Percentiles rank a stretch among this genome's conserved stretches.
phyloP scores from a whole-genome alignment of 345 rosid genomes.

The Eucalyptus grandis region DNA sequence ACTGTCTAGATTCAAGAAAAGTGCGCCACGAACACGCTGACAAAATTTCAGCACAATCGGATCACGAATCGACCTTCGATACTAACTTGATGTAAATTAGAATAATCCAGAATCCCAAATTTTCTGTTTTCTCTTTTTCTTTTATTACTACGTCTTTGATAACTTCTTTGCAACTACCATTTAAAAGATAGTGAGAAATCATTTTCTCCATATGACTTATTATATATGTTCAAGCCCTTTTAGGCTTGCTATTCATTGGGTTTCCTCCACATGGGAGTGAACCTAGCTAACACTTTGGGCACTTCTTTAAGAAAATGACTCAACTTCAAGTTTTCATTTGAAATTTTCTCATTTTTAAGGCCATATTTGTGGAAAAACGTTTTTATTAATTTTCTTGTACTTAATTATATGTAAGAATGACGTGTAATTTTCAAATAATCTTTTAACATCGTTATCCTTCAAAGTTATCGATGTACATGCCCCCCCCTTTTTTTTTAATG shows the following conservation, averaged over 20 bases:
- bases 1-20: too few relatives aligned
- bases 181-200: too few relatives aligned
- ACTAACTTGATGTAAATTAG: too few relatives aligned
- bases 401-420: not conserved
- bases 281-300: not conserved
- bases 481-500: not conserved
- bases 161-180: too few relatives aligned
- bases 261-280: not conserved
- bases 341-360: too few relatives aligned
- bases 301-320: too few relatives aligned
- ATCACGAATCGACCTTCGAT: fast-evolving
- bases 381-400: not conserved
- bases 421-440: not conserved
- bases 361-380: not conserved
- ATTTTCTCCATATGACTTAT: too few relatives aligned
- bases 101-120: too few relatives aligned
- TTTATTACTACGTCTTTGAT: too few relatives aligned
- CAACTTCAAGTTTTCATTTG: too few relatives aligned
- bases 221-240: not conserved
- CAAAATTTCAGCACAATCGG: too few relatives aligned
- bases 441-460: not conserved
- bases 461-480: not conserved
- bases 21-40: fast-evolving
- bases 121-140: too few relatives aligned
- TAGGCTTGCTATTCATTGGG: not conserved